Conservation (phyloP, 1,139 yeast genomes). For the Suhomyces kunorum region DNA sequence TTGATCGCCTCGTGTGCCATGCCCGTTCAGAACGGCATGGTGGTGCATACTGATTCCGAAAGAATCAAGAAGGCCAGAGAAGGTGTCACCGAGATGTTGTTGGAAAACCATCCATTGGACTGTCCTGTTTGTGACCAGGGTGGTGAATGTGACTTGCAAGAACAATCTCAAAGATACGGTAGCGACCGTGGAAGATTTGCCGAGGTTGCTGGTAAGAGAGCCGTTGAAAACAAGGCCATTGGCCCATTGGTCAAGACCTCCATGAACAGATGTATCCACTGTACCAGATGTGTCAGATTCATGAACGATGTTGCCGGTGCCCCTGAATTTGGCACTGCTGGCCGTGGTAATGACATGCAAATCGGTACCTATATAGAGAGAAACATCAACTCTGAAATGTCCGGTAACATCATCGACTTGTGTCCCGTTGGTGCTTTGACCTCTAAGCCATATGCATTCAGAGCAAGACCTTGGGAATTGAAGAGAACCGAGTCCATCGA, state of each 20-base stretch:
- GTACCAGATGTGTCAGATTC: constrained; percentile 89
- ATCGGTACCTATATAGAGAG: constrained; percentile 88
- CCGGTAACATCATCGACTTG: constrained; percentile 84
- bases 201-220: constrained; percentile 84
- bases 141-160: constrained; percentile 92
- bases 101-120: constrained; percentile 89
- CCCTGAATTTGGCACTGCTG: constrained; percentile 85
- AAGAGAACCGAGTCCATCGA: constrained; percentile 88
- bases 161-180: constrained; percentile 82
- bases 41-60: constrained; percentile 77
- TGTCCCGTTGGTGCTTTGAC: constrained; percentile 95
- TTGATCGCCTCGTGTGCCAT: constrained; percentile 89
- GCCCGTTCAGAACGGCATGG: constrained; percentile 91
- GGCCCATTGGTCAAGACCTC: constrained; percentile 90
- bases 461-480: constrained; percentile 93
- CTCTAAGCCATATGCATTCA: constrained; percentile 86
- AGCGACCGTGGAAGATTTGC: constrained; percentile 83
- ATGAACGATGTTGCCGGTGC: constrained; percentile 93
- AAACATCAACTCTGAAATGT: constrained; percentile 80
- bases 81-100: constrained; percentile 86
- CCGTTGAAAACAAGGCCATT: constrained; percentile 86
- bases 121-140: constrained; percentile 96
- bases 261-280: constrained; percentile 92
- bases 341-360: constrained; percentile 91
- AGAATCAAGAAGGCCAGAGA: constrained; percentile 84